Evolutionary conservation across 495 filamentous ascomycete genomes (phyloP).

Genomic region (Endocarpon pusillum): DNA sequence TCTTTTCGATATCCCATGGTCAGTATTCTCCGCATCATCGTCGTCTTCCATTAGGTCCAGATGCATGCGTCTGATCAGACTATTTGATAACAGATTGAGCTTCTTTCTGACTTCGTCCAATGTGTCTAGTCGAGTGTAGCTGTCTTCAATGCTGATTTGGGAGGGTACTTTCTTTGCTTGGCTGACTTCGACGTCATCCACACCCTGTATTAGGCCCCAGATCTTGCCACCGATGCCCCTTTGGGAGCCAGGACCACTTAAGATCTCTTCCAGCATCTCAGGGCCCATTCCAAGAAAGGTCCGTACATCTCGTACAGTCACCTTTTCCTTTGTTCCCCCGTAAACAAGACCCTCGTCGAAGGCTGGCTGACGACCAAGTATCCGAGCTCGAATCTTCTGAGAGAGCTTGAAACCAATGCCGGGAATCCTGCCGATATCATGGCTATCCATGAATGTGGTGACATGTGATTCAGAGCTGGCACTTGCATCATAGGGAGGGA

Average conservation of each 20-base stretch:
- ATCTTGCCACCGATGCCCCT: constrained; percentile 51
- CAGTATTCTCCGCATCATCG: constrained; percentile 14
- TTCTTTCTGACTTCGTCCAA: constrained; percentile 44
- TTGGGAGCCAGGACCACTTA: constrained; percentile 50
- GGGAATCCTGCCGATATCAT: constrained; percentile 67
- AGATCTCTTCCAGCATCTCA: constrained; percentile 39
- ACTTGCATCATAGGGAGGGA: constrained; percentile 39
- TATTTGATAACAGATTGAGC: constrained; percentile 42
- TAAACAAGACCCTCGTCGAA: constrained; percentile 20
- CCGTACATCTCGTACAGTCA: constrained; percentile 53
- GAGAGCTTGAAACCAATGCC: constrained; percentile 73
- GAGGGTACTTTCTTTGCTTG: constrained; percentile 55
- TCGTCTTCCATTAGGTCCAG: constrained; percentile 47
- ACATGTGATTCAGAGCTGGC: constrained; percentile 23
- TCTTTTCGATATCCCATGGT: constrained; percentile 4
- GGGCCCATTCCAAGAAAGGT: constrained; percentile 40
- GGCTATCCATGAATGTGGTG: constrained; percentile 50
- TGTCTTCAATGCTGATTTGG: constrained; percentile 91
- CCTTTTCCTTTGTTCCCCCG: constrained; percentile 30
- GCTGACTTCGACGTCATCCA: constrained; percentile 44
- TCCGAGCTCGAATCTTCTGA: constrained; percentile 44
- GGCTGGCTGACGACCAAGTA: constrained; percentile 30
- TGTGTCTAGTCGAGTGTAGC: constrained; percentile 51
- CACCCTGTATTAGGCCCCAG: constrained; percentile 65
- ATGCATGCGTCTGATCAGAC: constrained; percentile 64